A percentile compares a stretch with the other conserved stretches of the same genome.
These are phyloP conservation scores for Arachnopeziza araneosa DNA, from an alignment of 2,329 filamentous ascomycete species.

Conservation along the genomic window DNA sequence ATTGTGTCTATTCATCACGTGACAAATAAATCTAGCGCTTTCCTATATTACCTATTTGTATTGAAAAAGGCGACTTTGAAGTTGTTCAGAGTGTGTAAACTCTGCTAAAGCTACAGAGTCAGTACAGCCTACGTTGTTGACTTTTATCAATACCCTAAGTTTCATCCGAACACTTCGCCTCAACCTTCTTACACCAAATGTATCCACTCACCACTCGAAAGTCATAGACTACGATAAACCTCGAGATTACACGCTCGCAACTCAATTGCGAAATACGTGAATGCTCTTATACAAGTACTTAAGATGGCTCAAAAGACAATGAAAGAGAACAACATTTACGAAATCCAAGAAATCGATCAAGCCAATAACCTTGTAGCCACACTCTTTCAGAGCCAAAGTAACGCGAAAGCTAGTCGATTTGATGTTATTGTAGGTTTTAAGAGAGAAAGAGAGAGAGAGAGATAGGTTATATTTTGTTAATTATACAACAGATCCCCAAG, in stretches of 20 bases:
- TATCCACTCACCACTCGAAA: background rate
- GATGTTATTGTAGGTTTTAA: constrained; percentile 23
- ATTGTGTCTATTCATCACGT: background rate
- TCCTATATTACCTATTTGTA: too few species aligned
- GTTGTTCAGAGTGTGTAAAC: background rate
- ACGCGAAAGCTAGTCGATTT: constrained; percentile 14
- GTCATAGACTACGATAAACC: background rate
- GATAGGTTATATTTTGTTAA: background rate
- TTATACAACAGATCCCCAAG: constrained; percentile 17
- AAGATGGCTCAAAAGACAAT: background rate
- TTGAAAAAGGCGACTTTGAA: too few species aligned
- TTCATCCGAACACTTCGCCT: background rate
- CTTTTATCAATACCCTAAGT: too few species aligned
- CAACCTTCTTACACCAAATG: background rate
- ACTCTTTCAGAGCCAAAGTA: constrained; percentile 18
- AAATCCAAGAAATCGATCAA: constrained; percentile 27
- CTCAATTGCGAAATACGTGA: background rate
- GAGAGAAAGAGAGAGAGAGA: too few species aligned
- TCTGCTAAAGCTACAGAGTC: too few species aligned
- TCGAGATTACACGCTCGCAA: background rate
- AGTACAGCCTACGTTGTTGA: too few species aligned
- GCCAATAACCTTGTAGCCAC: constrained; percentile 30
- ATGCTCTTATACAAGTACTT: background rate
- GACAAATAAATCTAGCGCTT: background rate
- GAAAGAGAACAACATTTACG: background rate